Evolutionary conservation across 2,329 filamentous ascomycete genomes (phyloP).

Genomic region (Colletotrichum lini): DNA sequence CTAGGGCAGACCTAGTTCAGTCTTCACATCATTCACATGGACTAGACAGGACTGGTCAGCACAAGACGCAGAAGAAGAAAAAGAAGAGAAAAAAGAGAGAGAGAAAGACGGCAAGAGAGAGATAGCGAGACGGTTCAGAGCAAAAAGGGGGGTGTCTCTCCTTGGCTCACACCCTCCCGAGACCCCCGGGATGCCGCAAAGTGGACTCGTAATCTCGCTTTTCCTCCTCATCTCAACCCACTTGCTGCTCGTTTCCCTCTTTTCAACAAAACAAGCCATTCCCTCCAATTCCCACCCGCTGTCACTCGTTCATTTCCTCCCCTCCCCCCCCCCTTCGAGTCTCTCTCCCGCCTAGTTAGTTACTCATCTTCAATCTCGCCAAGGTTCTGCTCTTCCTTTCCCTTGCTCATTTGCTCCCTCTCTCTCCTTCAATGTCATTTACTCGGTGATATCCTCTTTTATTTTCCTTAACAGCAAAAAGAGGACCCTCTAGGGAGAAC

Average conservation of each 20-base stretch:
- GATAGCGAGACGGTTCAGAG: no score
- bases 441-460: slow-evolving; percentile 40
- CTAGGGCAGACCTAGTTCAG: background rate
- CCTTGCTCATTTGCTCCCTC: slow-evolving; percentile 32
- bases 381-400: slow-evolving; percentile 32
- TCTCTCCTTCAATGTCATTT: slow-evolving; percentile 39
- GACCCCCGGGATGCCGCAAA: slow-evolving; percentile 40
- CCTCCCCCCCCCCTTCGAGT: slow-evolving; percentile 47
- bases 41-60: background rate
- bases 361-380: slow-evolving; percentile 42
- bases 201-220: slow-evolving; percentile 44
- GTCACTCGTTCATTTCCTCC: slow-evolving; percentile 58
- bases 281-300: slow-evolving; percentile 49
- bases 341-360: slow-evolving; percentile 39
- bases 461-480: slow-evolving; percentile 11
- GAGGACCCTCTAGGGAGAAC: slow-evolving; percentile 6
- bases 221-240: slow-evolving; percentile 46
- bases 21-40: no score
- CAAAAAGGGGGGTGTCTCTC: slow-evolving; percentile 5
- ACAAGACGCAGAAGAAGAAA: background rate
- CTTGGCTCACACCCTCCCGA: slow-evolving; percentile 38
- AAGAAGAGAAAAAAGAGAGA: background rate
- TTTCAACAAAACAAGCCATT: slow-evolving; percentile 59
- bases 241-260: slow-evolving; percentile 49
- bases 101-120: background rate